Base-by-base conservation (phyloP, 495 filamentous ascomycete genomes). In the Talaromyces ruber region DNA sequence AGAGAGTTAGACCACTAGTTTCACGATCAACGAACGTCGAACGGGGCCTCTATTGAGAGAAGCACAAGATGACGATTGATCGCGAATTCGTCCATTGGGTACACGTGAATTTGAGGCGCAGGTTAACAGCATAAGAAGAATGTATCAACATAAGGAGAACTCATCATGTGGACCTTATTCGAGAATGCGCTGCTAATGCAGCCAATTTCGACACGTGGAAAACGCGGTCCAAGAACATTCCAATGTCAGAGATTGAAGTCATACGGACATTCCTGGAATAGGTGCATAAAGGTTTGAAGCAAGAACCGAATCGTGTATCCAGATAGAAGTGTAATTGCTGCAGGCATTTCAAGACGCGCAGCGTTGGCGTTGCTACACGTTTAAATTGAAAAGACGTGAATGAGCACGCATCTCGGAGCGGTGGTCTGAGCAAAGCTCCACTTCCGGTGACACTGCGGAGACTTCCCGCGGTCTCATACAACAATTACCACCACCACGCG, bases 371-470 rank as follows among this genome's bases (percentile, higher is more conserved):
- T 24, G 37, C 32, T 47, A 60, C 59, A 60, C 59, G 59, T 60
- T 34, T 52, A 60, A 34, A 29, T 25, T 18, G 43, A 22, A 58
- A 58, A 34, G 18, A 51, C 22, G 47, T 51, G 47, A 22, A 57
- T 29, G n/a, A 30, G 54, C 5, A 34, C 25, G 28, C 53, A 56
- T 32, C 53, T 29, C 53, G 58, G 39, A 60, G 58, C 58, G 43
- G 39, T 51, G 45, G 45, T 58, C 55, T 30, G 55, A 58, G 57
- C 57, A 34, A 58, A 30, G 30, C 57, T 59, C 57, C 57, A 59
- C 57, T 59, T 47, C 34, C n/a, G 57, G 57, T 45, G 57, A 39
- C 34, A 59, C 32, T 59, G 57, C 32, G 57, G 57, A 59, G 57
- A 45, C 57, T 26, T 24, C 37, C 34, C 22, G 43, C 32, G 14